These are phyloP conservation scores for Phoma sp. DNA, from an alignment of 2,329 filamentous ascomycete species.

Conservation along the genomic window DNA sequence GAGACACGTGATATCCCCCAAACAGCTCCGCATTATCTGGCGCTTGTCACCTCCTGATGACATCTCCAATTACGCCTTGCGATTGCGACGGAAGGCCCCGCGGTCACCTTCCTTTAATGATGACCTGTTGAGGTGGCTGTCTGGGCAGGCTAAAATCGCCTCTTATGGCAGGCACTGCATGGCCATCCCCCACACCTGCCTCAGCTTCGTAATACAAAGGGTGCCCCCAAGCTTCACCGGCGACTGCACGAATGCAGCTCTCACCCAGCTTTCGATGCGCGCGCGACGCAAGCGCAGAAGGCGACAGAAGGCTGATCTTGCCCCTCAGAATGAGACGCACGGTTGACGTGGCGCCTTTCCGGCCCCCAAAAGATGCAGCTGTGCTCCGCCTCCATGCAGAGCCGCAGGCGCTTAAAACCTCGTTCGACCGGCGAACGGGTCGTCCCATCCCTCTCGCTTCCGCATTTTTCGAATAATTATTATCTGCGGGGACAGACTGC, in stretches of 20 bases:
- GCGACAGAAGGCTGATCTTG: slow-evolving; percentile 11
- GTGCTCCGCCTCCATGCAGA: slow-evolving; percentile 30
- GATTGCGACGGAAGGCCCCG: background rate
- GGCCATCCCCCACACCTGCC: slow-evolving; percentile 2
- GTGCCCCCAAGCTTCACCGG: background rate
- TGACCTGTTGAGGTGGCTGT: background rate
- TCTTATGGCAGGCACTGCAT: slow-evolving; percentile 1
- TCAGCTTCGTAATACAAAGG: background rate
- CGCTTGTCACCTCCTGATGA: background rate
- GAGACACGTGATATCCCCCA: background rate
- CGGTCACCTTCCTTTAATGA: no score
- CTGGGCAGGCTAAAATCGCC: background rate
- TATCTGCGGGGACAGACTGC: background rate
- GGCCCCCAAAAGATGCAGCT: slow-evolving; percentile 22
- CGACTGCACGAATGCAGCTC: background rate
- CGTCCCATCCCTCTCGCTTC: slow-evolving; percentile 11
- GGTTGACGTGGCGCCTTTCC: slow-evolving; percentile 28
- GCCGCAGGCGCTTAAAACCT: slow-evolving; percentile 28
- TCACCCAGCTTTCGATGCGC: slow-evolving; percentile 15
- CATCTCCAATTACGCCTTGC: background rate
- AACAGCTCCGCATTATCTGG: background rate
- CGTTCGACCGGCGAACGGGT: slow-evolving; percentile 14
- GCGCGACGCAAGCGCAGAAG: slow-evolving; percentile 18
- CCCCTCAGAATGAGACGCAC: slow-evolving; percentile 18
- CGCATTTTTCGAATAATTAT: background rate